A percentile compares a stretch with the other conserved stretches of the same genome.
Evolutionary conservation across 2,329 filamentous ascomycete genomes (phyloP).

Genomic region (Leptographium lundbergii): DNA sequence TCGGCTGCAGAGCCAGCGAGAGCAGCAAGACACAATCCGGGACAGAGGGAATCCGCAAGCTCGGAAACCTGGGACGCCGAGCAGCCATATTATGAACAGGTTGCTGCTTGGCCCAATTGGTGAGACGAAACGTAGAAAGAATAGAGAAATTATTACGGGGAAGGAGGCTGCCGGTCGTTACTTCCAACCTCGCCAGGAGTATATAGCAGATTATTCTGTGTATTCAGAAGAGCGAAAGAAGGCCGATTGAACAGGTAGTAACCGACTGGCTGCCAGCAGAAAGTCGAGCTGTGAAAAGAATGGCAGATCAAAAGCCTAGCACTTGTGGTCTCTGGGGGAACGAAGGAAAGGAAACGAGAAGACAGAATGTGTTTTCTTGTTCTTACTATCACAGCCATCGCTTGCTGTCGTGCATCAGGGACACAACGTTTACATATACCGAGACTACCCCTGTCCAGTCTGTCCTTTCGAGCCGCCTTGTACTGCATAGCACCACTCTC

Average conservation of each 20-base stretch:
- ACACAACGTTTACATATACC: too few relatives aligned
- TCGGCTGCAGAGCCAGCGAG: slow-evolving; percentile 10
- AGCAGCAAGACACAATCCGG: background rate
- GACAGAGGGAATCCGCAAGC: too few relatives aligned
- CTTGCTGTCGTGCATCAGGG: too few relatives aligned
- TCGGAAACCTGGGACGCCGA: too few relatives aligned
- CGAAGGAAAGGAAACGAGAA: background rate
- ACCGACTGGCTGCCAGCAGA: background rate
- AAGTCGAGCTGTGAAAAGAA: background rate
- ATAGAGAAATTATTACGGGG: background rate
- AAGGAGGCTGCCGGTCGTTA: background rate
- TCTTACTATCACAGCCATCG: too few relatives aligned
- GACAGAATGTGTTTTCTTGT: background rate
- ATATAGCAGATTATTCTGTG: too few relatives aligned
- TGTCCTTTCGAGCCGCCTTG: too few relatives aligned
- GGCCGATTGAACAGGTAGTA: background rate
- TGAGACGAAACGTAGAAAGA: too few relatives aligned
- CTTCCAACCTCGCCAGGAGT: background rate
- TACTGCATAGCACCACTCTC: too few relatives aligned
- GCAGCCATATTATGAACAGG: background rate
- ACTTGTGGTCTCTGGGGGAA: background rate
- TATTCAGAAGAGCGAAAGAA: background rate
- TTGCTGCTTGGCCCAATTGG: background rate
- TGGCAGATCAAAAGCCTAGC: too few relatives aligned
- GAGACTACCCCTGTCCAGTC: too few relatives aligned